Base-by-base conservation (phyloP, 805 yeast genomes). In the Starmera dryadoides region DNA sequence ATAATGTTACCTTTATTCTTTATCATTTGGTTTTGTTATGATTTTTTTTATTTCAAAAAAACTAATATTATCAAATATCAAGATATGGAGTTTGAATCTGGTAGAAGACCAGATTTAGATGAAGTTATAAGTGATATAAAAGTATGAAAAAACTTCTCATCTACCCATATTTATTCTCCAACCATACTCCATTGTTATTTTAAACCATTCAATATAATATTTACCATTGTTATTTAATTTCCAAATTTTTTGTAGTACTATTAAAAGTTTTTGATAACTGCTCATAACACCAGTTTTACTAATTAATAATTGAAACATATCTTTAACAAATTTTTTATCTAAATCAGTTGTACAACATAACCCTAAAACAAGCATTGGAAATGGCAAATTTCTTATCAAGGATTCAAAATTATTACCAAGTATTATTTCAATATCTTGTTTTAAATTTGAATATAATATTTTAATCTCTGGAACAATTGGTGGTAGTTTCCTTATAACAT, bases 1-100 rank as follows among this genome's bases (percentile, higher is more conserved):
- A 72, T 81, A 43, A 55, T 81, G 50, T 47, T 81, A 12, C 86
- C 87, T 1, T 59, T 79, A 14, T 79, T 77, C 44, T 60, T 67
- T 21, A 48, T 78, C 45, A 34, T 64, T 50, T 60, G 69, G 67
- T 44, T 68, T 53, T 52, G 41, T 60, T 48, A 58, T 63, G 51
- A 53, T 63, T 33, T 71, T 67, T 32, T 60, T 59, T 40, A 68
- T n/a, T 58, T 67, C 44, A 25, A 25, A n/a, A 66, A 68, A 44
- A 50, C 52, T 33, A 51, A 53, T 1, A 63, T 73, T 15, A 65
- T 73, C 17, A 58, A 61, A 23, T 55, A 64, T 28, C 49, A 51
- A 2, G 71, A 70, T 12, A 68, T 75, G 47, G 77, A 76, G 45
- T 71, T 75, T 35, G 73, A 64, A 34, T 61, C 64, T 23, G 81